phyloP scores from a whole-genome alignment of 2,329 filamentous ascomycete species.

The Paraphoma sp. region DNA sequence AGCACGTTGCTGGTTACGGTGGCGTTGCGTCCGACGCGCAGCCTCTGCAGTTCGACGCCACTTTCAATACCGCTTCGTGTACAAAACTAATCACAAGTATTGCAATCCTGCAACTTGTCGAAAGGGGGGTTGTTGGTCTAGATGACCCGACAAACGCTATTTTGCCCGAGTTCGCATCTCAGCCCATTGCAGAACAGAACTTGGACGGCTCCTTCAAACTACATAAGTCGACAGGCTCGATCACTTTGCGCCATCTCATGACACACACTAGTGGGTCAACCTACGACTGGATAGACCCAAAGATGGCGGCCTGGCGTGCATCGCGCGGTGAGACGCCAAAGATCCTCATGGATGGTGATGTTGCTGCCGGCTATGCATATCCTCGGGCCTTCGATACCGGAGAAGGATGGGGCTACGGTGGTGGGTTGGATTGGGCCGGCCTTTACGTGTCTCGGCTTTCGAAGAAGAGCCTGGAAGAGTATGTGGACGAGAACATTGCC shows the following conservation, averaged over 20 bases:
- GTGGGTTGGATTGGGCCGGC: slow-evolving; percentile 57
- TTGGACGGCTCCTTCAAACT: slow-evolving; percentile 8
- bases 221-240: slow-evolving; percentile 11
- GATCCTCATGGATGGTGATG: slow-evolving; percentile 9
- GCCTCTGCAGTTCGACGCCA: slow-evolving; percentile 59
- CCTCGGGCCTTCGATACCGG: slow-evolving; percentile 44
- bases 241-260: slow-evolving; percentile 50
- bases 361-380: slow-evolving; percentile 42
- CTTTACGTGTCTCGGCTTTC: slow-evolving; percentile 51
- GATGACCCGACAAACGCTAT: slow-evolving; percentile 31
- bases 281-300: slow-evolving; percentile 52
- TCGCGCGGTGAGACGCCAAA: slow-evolving; percentile 30
- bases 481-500: slow-evolving; percentile 50
- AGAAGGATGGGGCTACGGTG: slow-evolving; percentile 59
- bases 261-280: slow-evolving; percentile 58
- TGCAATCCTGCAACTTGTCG: slow-evolving; percentile 37
- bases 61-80: slow-evolving; percentile 56
- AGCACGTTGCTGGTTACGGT: slow-evolving; percentile 44
- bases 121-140: slow-evolving; percentile 32
- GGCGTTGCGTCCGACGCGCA: slow-evolving; percentile 46
- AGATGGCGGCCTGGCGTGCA: slow-evolving; percentile 52
- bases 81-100: slow-evolving; percentile 42
- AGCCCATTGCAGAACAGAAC: slow-evolving; percentile 18
- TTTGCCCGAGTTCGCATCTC: slow-evolving; percentile 29
- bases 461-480: slow-evolving; percentile 49